Evolutionary conservation across 495 filamentous ascomycete genomes (phyloP).

Genomic region (Aspergillus avenaceus): DNA sequence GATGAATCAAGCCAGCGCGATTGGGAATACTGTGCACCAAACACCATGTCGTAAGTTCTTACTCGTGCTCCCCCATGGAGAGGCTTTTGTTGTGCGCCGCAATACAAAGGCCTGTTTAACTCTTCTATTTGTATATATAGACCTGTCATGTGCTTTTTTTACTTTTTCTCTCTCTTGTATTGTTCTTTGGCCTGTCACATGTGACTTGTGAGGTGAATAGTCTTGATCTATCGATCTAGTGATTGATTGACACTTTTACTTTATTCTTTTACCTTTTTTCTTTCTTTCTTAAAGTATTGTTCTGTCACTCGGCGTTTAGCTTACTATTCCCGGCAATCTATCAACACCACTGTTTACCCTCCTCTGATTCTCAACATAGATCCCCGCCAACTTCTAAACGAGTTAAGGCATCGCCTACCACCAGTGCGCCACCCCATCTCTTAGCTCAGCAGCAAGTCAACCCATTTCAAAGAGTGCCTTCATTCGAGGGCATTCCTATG

Average conservation of each 20-base stretch:
- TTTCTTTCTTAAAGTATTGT: background rate
- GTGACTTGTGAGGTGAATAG: background rate
- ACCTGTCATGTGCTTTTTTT: slow-evolving; percentile 12
- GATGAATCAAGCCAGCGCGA: slow-evolving; percentile 40
- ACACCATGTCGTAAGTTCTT: slow-evolving; percentile 52
- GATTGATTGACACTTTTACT: background rate
- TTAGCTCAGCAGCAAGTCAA: slow-evolving; percentile 42
- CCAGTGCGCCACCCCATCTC: slow-evolving; percentile 36
- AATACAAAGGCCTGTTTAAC: background rate
- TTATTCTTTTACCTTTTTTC: background rate
- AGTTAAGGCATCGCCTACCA: slow-evolving; percentile 38
- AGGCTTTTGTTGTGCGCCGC: background rate
- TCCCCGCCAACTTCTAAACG: slow-evolving; percentile 43
- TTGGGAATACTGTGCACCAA: slow-evolving; percentile 33
- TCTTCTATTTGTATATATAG: slow-evolving; percentile 10
- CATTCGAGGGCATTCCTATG: slow-evolving; percentile 40
- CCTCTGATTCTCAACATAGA: slow-evolving; percentile 18
- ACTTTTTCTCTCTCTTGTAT: background rate
- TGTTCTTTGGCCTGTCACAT: background rate
- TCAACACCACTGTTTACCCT: slow-evolving; percentile 3
- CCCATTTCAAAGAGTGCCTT: slow-evolving; percentile 34
- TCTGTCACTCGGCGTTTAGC: background rate
- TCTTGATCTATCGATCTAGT: background rate
- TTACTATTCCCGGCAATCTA: background rate
- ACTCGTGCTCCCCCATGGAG: slow-evolving; percentile 18